Evolutionary conservation across 169 alveolate species (phyloP).

Genomic region (Cryptosporidium viatorum): DNA sequence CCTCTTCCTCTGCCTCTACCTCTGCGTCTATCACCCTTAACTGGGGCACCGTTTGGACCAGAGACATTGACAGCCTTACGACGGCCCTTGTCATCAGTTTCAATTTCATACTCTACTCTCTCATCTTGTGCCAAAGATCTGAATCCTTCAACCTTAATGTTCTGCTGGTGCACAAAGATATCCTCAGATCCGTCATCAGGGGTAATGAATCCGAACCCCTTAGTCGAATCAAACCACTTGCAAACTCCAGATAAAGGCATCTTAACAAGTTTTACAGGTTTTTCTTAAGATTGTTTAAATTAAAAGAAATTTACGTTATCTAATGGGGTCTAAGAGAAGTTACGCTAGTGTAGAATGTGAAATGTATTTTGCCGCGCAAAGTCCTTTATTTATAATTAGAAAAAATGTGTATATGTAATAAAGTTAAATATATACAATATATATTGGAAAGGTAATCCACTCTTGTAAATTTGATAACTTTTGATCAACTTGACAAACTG

Average conservation of each 20-base stretch:
- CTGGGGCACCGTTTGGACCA: constrained; percentile 85
- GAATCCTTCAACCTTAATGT: constrained; percentile 85
- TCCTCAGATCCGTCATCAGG: constrained; percentile 84
- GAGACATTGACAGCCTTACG: constrained; percentile 85
- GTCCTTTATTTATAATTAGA: neutral
- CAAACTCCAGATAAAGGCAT: constrained; percentile 81
- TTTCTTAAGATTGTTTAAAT: neutral
- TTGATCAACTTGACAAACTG: neutral
- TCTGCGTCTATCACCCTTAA: constrained; percentile 78
- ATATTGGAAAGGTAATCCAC: neutral
- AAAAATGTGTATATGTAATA: neutral
- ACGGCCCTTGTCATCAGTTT: constrained; percentile 80
- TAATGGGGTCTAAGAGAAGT: neutral
- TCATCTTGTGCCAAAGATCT: constrained; percentile 83
- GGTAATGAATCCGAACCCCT: constrained; percentile 87
- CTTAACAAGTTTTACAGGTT: constrained; percentile 1
- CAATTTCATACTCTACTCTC: constrained; percentile 80
- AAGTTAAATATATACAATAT: neutral
- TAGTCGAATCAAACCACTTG: constrained; percentile 86
- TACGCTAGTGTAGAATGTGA: neutral
- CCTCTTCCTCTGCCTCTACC: constrained; percentile 75
- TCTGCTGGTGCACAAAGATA: constrained; percentile 85
- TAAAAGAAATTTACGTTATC: neutral
- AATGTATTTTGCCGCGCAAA: constrained; percentile 6
- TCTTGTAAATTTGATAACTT: neutral